phyloP scores from a whole-genome alignment of 1,284 basidiomycete species.

The Schizophyllum amplum region DNA sequence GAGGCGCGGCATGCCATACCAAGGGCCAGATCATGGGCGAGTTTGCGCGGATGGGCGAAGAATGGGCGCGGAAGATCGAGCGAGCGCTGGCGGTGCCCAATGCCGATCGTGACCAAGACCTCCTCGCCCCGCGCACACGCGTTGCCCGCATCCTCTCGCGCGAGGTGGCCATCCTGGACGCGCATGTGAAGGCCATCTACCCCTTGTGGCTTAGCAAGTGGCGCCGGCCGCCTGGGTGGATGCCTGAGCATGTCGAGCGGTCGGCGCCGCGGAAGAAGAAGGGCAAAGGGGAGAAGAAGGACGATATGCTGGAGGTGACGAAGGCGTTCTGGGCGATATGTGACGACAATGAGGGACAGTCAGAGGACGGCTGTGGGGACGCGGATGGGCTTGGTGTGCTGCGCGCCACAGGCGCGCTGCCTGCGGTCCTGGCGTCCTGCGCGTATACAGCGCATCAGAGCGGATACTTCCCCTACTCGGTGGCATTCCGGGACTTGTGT shows the following conservation, averaged over 20 bases:
- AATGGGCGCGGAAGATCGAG: too few relatives aligned
- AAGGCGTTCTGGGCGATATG: too few relatives aligned
- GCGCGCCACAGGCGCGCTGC: neutral
- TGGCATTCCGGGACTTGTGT: conserved; percentile 39
- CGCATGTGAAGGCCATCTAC: neutral
- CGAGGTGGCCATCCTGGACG: neutral
- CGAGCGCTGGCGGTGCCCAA: neutral
- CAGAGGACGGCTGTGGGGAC: neutral
- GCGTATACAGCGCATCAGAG: neutral
- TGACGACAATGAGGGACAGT: neutral
- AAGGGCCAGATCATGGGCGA: neutral
- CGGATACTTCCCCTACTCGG: conserved; percentile 20
- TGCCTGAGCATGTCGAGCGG: neutral
- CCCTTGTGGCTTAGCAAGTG: neutral
- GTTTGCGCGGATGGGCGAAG: neutral
- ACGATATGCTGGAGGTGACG: neutral
- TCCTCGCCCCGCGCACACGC: neutral
- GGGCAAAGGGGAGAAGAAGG: neutral
- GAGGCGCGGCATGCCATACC: neutral
- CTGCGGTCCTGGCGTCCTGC: neutral
- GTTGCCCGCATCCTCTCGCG: neutral
- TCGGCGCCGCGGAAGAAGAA: neutral
- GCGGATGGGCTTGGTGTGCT: neutral
- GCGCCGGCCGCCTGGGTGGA: neutral
- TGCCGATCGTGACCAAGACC: too few relatives aligned